Conservation (phyloP, 495 filamentous ascomycete genomes). For the Penicillium tannophilum region DNA sequence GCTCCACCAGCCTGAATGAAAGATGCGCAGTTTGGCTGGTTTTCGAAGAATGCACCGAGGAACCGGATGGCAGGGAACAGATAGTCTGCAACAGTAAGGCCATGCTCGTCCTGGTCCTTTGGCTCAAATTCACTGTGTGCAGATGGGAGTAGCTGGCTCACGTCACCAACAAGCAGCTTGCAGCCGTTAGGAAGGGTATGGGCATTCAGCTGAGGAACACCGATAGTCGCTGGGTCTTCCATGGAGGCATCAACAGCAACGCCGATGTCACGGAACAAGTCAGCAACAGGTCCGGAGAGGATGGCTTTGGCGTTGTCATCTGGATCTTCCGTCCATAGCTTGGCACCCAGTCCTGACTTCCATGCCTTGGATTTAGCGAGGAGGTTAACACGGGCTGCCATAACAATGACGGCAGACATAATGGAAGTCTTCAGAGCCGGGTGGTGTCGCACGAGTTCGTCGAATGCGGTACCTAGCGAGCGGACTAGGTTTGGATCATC, state of each 20-base stretch:
- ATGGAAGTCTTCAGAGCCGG: conserved; percentile 78
- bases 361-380: conserved; percentile 69
- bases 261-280: conserved; percentile 41
- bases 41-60: conserved; percentile 74
- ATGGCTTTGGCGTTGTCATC: conserved; percentile 38
- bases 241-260: conserved; percentile 28
- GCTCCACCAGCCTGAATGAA: conserved; percentile 81
- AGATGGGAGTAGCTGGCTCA: conserved; percentile 32
- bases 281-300: conserved; percentile 33
- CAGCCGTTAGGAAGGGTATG: conserved; percentile 41
- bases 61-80: conserved; percentile 76
- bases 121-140: conserved; percentile 40
- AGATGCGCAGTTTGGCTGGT: conserved; percentile 68
- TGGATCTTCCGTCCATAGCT: conserved; percentile 65
- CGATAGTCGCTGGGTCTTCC: conserved; percentile 32
- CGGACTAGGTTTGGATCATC: conserved; percentile 60
- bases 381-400: conserved; percentile 75
- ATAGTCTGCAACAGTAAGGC: conserved; percentile 63
- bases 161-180: conserved; percentile 37
- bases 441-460: conserved; percentile 93
- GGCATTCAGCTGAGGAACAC: conserved; percentile 36
- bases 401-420: conserved; percentile 75
- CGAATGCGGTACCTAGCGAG: conserved; percentile 77
- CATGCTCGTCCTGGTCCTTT: conserved; percentile 49
- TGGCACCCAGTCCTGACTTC: conserved; percentile 71